Evolutionary conservation across 169 alveolate species (phyloP).

Genomic region (Toxoplasma gondii): DNA sequence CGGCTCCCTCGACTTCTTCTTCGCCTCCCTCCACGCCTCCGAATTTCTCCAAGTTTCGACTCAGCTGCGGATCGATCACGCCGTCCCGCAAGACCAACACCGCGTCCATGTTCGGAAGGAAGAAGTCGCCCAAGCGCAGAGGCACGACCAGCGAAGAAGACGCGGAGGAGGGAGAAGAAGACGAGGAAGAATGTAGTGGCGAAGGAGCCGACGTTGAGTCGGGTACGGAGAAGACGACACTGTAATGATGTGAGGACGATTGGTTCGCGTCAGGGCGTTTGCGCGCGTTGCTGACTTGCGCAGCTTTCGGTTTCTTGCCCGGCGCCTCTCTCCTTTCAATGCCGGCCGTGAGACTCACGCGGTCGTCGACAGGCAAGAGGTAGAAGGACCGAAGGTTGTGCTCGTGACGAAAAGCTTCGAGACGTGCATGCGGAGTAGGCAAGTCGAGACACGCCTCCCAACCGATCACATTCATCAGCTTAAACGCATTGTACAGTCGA

Average conservation of each 20-base stretch:
- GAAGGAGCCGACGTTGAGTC: neutral
- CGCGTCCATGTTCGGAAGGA: conserved; percentile 43
- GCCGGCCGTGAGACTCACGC: conserved; percentile 12
- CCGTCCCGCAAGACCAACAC: conserved; percentile 66
- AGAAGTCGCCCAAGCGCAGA: conserved; percentile 40
- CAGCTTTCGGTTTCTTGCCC: neutral
- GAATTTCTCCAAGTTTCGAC: conserved; percentile 8
- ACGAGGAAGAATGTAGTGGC: neutral
- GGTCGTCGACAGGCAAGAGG: conserved; percentile 22
- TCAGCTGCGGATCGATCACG: conserved; percentile 44
- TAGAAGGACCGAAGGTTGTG: conserved; percentile 10
- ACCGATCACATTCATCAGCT: conserved; percentile 21
- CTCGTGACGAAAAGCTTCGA: conserved; percentile 43
- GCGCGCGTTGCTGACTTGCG: neutral
- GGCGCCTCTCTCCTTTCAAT: neutral
- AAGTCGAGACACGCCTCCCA: conserved; percentile 50
- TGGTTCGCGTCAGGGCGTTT: neutral
- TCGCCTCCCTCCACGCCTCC: conserved; percentile 33
- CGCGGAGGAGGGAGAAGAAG: neutral
- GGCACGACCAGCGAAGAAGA: neutral
- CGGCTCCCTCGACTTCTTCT: conserved; percentile 52
- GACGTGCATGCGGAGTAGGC: conserved; percentile 40
- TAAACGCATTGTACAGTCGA: conserved; percentile 39
- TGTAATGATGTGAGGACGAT: neutral
- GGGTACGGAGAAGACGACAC: neutral